Evolutionary conservation across 129 eudicot genomes (phyloP), one percentile per base, ranked within the genome.

Genomic region (Mikania micrantha): DNA sequence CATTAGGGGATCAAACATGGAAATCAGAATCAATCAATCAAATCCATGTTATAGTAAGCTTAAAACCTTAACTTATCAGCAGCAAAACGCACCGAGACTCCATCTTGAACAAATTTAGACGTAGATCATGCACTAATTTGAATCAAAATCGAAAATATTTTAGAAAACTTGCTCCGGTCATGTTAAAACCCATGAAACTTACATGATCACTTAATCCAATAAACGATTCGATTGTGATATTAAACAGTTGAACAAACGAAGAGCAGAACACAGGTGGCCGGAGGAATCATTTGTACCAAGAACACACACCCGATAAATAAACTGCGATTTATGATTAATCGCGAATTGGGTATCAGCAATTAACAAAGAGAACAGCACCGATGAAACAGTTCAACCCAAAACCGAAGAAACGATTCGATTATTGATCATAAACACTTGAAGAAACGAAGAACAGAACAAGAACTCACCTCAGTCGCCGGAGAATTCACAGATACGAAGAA

Each of bases 21-120:
- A 41, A 71, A 71, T 27, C 70, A 47, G 69, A 45, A 67, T 44
- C 69, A 32, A 67, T n/a, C n/a, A n/a, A n/a, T n/a, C n/a, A n/a
- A 67, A 67, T 24, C 47, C 68, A 25, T 1, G 36, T 66, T 57
- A 66, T 45, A 58, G 56, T 13, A 75, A 31, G 8, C 42, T 54
- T 3, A 42, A 45, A 44, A 58, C 44, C 41, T 58, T 1, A 52
- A 35, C 35, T 28, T 16, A 56, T 41, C 9, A 54, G 19, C 38
- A 62, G 21, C 24, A 71, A 38, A 70, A 31, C 29, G 9, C 67
- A 17, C 24, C 36, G 12, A 69, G 24, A 50, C 11, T 35, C 40
- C 25, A 20, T 25, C 15, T 27, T 28, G 3, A 25, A 44, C 9
- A 0, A 16, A 27, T 65, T 41, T 44, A 65, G 57, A 22, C 40